Conservation (phyloP, 177 flowering plant genomes). For the Vitis hybrid region DNA sequence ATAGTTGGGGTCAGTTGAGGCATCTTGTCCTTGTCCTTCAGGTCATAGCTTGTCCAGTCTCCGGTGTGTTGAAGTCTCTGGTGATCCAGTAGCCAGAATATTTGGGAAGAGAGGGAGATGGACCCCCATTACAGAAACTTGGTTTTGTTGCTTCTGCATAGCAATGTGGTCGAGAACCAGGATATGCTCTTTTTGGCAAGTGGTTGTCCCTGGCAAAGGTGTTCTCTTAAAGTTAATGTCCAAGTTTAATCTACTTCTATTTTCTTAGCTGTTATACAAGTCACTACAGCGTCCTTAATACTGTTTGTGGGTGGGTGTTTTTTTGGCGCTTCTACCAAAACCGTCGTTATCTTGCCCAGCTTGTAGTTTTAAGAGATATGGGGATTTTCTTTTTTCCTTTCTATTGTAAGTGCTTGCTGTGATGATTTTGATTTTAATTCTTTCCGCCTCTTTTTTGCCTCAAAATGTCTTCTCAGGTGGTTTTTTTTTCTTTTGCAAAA, state of each 20-base stretch:
- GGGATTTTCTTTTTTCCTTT: background rate
- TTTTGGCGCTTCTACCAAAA: constrained; percentile 2
- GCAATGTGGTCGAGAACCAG: background rate
- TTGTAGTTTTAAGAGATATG: background rate
- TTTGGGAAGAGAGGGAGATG: background rate
- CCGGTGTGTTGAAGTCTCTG: background rate
- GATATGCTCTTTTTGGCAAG: background rate
- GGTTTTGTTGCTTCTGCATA: background rate
- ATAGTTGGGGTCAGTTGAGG: constrained; percentile 18
- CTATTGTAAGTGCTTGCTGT: background rate
- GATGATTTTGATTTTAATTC: background rate
- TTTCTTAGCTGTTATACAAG: background rate
- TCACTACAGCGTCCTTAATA: background rate
- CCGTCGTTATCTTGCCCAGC: background rate
- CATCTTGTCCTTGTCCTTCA: constrained; percentile 10
- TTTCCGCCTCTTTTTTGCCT: background rate
- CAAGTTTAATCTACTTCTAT: background rate
- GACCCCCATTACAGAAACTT: background rate
- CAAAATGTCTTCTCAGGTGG: background rate
- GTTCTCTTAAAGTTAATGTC: background rate
- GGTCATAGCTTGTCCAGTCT: constrained; percentile 9
- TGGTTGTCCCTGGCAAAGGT: background rate
- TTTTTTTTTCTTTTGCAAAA: background rate
- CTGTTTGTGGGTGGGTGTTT: background rate
- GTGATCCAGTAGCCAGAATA: background rate